Percentiles rank a stretch among this genome's conserved stretches.
phyloP scores from a whole-genome alignment of 352 stramenopile species.

The Discostella stelligera region DNA sequence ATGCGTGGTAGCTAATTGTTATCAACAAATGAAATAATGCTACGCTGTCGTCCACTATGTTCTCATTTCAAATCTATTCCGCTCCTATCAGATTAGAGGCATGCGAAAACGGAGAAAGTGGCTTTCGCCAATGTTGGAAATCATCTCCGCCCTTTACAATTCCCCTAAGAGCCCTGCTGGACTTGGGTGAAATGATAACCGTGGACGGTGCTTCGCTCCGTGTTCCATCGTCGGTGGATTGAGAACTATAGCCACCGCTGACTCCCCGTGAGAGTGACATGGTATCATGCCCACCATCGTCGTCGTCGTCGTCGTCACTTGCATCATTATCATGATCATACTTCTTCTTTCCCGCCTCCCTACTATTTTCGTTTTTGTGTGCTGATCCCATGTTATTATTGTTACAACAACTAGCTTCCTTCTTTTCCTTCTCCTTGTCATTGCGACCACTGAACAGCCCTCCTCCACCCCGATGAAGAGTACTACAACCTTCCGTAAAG shows the following conservation, averaged over 20 bases:
- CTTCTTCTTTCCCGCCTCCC: neutral
- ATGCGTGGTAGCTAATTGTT: too few relatives aligned
- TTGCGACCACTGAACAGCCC: neutral
- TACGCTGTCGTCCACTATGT: too few relatives aligned
- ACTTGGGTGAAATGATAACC: neutral
- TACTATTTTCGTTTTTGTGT: neutral
- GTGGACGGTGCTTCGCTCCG: neutral
- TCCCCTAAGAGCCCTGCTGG: neutral
- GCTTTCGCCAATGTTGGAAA: too few relatives aligned
- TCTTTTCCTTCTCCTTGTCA: neutral
- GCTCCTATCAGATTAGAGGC: too few relatives aligned
- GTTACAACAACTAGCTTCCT: neutral
- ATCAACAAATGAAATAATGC: too few relatives aligned
- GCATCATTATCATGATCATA: neutral
- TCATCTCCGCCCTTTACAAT: too few relatives aligned
- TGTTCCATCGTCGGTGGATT: neutral
- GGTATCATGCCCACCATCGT: neutral
- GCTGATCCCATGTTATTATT: neutral
- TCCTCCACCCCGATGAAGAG: neutral
- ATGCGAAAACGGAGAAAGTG: too few relatives aligned
- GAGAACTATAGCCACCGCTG: neutral
- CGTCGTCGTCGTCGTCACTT: neutral
- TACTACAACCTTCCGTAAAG: neutral
- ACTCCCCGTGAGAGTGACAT: neutral
- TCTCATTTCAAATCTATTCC: too few relatives aligned